phyloP scores from a whole-genome alignment of 805 yeast genomes.

The Wickerhamiella bombiphila region DNA sequence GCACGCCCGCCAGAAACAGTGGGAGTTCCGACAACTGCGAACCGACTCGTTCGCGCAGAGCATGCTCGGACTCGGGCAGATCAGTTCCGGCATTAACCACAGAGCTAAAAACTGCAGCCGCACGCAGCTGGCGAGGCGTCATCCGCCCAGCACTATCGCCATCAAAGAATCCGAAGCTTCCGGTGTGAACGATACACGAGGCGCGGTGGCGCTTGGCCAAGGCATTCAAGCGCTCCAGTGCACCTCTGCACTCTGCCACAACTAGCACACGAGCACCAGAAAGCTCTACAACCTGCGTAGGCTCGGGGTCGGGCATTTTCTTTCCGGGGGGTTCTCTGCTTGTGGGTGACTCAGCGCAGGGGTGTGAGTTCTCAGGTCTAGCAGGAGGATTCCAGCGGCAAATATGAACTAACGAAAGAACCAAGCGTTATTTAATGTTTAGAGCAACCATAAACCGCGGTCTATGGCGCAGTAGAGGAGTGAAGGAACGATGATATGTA shows the following conservation, averaged over 20 bases:
- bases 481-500: no score
- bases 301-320: no score
- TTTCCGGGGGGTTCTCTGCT: no score
- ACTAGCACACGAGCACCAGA: conserved; percentile 30
- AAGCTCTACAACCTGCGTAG: no score
- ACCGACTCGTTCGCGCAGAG: conserved; percentile 27
- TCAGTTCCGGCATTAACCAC: conserved; percentile 32
- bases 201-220: conserved; percentile 36
- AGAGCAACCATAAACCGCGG: no score
- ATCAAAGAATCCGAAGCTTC: conserved; percentile 70
- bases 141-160: conserved; percentile 37
- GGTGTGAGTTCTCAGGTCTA: no score
- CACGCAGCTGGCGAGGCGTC: conserved; percentile 35
- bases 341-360: no score
- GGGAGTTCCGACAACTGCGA: conserved; percentile 37
- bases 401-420: no score
- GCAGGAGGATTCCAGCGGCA: no score
- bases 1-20: conserved; percentile 32
- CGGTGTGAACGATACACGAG: conserved; percentile 48
- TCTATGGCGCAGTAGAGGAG: no score
- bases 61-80: conserved; percentile 35
- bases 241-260: conserved; percentile 43
- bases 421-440: no score
- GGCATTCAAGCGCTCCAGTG: conserved; percentile 34
- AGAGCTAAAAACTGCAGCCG: conserved; percentile 53